phyloP scores from a whole-genome alignment of 2,329 filamentous ascomycete genomes.

The Ophiostoma angusticollis region DNA sequence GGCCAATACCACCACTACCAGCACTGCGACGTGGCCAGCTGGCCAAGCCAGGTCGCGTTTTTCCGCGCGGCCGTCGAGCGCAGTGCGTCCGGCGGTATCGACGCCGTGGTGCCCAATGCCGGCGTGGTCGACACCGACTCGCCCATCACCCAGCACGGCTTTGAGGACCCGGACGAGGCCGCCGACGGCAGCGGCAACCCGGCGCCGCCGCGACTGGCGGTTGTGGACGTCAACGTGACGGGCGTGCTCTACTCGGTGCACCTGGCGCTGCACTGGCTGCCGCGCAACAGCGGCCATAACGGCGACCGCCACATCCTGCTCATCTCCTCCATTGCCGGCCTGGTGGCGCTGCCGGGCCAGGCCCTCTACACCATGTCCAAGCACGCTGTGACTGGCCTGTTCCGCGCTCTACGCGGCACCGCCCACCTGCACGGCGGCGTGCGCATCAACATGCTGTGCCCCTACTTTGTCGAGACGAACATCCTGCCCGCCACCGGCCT shows the following conservation, averaged over 20 bases:
- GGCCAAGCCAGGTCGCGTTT: slow-evolving; percentile 48
- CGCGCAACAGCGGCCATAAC: slow-evolving; percentile 27
- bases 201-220: slow-evolving; percentile 35
- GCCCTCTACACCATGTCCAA: slow-evolving; percentile 47
- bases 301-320: slow-evolving; percentile 48
- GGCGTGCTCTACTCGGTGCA: slow-evolving; percentile 53
- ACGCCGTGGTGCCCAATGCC: slow-evolving; percentile 53
- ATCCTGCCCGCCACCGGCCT: slow-evolving; percentile 35
- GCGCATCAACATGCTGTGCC: slow-evolving; percentile 51
- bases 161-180: slow-evolving; percentile 30
- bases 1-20: slow-evolving; percentile 40
- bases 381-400: slow-evolving; percentile 52
- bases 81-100: slow-evolving; percentile 41
- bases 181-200: slow-evolving; percentile 27
- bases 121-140: slow-evolving; percentile 36
- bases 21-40: slow-evolving; percentile 51
- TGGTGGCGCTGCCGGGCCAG: slow-evolving; percentile 28
- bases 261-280: slow-evolving; percentile 47
- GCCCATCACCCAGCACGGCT: slow-evolving; percentile 18
- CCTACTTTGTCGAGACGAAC: slow-evolving; percentile 50
- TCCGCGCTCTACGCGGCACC: slow-evolving; percentile 41
- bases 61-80: slow-evolving; percentile 45
- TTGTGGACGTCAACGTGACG: slow-evolving; percentile 48
- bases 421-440: slow-evolving; percentile 34
- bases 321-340: slow-evolving; percentile 47